Conservation (phyloP, 2,329 filamentous ascomycete genomes). For the Hymenoscyphus repandus region DNA sequence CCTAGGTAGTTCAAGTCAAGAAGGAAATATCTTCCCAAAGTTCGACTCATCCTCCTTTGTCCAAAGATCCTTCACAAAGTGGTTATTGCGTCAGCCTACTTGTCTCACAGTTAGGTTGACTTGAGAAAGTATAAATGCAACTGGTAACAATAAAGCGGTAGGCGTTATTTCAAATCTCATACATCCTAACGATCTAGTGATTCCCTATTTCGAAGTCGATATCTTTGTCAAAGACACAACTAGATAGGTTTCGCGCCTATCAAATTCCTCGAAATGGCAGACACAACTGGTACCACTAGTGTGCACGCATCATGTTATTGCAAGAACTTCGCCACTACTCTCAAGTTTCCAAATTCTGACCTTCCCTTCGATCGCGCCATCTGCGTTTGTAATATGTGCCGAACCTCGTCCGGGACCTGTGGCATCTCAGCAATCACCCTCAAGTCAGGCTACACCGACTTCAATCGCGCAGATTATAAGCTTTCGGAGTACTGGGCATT, state of each 20-base stretch:
- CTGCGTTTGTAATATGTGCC: conserved; percentile 49
- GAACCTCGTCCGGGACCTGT: conserved; percentile 42
- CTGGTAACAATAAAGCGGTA: no score
- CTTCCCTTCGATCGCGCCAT: conserved; percentile 37
- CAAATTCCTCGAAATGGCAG: not conserved
- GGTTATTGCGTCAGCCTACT: no score
- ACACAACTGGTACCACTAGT: conserved; percentile 12
- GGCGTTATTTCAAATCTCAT: no score
- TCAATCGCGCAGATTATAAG: conserved; percentile 28
- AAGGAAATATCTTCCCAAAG: no score
- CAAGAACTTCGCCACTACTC: conserved; percentile 29
- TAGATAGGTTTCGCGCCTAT: not conserved
- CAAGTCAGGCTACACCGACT: conserved; percentile 24
- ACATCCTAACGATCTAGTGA: no score
- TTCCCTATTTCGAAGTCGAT: not conserved
- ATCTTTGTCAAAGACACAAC: not conserved
- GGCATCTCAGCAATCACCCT: conserved; percentile 40
- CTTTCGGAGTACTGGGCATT: conserved; percentile 39
- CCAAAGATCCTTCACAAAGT: no score
- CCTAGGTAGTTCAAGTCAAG: no score
- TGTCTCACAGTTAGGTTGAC: no score
- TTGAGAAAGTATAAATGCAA: no score
- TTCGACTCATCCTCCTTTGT: no score
- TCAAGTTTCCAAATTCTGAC: conserved; percentile 30
- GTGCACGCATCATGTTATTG: conserved; percentile 35